Percentiles rank a stretch among this genome's conserved stretches.
Evolutionary conservation across 23 red algal genomes (phyloP).

Genomic region (Gracilaria gracilis): DNA sequence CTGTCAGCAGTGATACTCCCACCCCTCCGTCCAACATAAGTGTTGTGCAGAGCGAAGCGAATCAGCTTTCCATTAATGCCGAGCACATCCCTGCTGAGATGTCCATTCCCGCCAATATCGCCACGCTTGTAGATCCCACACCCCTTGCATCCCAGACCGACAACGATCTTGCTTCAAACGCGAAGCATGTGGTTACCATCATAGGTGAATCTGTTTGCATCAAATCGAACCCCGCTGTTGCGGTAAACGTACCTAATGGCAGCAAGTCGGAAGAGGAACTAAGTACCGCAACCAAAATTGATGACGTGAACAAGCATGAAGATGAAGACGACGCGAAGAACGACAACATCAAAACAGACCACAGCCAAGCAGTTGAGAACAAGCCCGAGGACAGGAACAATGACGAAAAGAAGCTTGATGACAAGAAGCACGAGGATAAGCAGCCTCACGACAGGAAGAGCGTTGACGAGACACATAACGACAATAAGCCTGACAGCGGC

Average conservation of each 20-base stretch:
- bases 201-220: background rate
- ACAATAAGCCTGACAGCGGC: background rate
- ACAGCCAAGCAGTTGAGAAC: too few species aligned
- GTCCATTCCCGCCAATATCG: background rate
- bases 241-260: background rate
- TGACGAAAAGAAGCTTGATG: background rate
- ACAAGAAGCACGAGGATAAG: background rate
- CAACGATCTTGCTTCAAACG: background rate
- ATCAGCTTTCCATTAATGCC: background rate
- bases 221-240: background rate
- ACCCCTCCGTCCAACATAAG: background rate
- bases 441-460: background rate
- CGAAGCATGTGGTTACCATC: background rate
- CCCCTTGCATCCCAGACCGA: background rate
- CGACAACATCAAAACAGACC: background rate
- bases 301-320: background rate
- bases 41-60: background rate
- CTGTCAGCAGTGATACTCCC: background rate
- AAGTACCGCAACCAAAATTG: background rate
- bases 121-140: background rate
- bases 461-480: background rate
- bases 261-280: background rate
- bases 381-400: background rate
- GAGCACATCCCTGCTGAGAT: background rate
- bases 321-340: too few species aligned